Evolutionary conservation across 1,284 basidiomycete species (phyloP), one percentile per base, ranked within the genome.

Genomic region (Athelia sp.): DNA sequence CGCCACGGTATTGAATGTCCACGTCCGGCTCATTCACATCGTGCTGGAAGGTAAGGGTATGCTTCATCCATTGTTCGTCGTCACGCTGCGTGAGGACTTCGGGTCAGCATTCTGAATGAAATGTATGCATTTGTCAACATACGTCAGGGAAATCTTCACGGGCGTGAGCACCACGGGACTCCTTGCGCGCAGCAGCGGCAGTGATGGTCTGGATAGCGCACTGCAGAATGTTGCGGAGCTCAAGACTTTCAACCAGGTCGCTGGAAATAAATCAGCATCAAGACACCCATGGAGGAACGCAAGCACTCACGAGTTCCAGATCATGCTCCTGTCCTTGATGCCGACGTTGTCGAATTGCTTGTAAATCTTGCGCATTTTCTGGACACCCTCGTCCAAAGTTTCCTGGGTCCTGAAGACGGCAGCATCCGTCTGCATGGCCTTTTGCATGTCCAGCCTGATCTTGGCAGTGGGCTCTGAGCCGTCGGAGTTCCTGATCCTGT

Each of bases 251-350:
- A 55, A 98, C 79, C 51, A 99, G 84, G 67, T 99, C 97, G 58
- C 89, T 92, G 59, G 23, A 52, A 48, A 48, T 44, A 42, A 29
- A 44, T 67, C 14, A 65, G 45, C 21, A 34, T 45, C 40, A 17
- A 15, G 44, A 32, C 46, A 36, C 31, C 9, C 4, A 48, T 10
- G 42, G 26, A 4, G 13, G 26, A 21, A 22, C 29, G 26, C 45
- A 42, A 43, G 36, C 17, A 65, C 73, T 46, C 55, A 94, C 91
- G 91, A 90, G 74, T 97, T 97, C 97, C 96, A 98, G 72, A 99
- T 97, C 93, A 98, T 91, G 67, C 90, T 93, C 64, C 96, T 82
- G 72, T 99, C 97, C 77, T 96, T 96, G 74, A 98, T 90, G 54
- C 93, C 90, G 58, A 99, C 88, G 47, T 97, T 81, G 58, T 89